Percentiles rank a stretch among this genome's conserved stretches.
Evolutionary conservation across 345 rosid species (phyloP).

Genomic region (Toxicodendron radicans): DNA sequence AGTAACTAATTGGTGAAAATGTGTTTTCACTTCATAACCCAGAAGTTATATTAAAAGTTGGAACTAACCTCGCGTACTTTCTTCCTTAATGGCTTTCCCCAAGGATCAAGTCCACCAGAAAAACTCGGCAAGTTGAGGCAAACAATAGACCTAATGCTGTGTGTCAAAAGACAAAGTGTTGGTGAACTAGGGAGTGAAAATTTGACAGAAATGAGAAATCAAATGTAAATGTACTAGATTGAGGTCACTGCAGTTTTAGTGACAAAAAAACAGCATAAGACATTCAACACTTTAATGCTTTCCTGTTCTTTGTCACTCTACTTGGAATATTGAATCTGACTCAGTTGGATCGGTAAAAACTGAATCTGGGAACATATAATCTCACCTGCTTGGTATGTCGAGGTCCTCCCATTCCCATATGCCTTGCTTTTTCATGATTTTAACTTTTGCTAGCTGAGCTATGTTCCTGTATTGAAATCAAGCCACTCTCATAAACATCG

Average conservation of each 20-base stretch:
- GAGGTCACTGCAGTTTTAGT: neutral
- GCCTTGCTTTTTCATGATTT: constrained; percentile 49
- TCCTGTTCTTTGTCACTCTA: neutral
- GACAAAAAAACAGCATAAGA: neutral
- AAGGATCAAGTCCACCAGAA: constrained; percentile 76
- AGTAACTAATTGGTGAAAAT: neutral
- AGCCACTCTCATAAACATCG: neutral
- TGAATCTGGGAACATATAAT: neutral
- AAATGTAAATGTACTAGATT: neutral
- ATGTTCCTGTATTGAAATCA: constrained; percentile 45
- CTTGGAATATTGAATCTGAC: neutral
- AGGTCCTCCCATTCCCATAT: constrained; percentile 79
- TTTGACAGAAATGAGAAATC: neutral
- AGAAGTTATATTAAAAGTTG: neutral
- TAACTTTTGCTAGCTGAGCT: constrained; percentile 58
- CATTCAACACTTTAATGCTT: neutral
- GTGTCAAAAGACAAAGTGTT: constrained; percentile 16
- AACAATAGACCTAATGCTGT: constrained; percentile 76
- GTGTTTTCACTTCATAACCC: neutral
- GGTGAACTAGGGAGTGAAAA: constrained; percentile 1
- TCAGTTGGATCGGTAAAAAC: neutral
- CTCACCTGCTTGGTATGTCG: constrained; percentile 46
- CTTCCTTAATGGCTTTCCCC: constrained; percentile 61
- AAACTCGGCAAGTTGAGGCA: constrained; percentile 83
- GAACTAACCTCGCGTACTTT: constrained; percentile 46